Evolutionary conservation across 345 rosid species (phyloP).

Genomic region (Citrus maxima): DNA sequence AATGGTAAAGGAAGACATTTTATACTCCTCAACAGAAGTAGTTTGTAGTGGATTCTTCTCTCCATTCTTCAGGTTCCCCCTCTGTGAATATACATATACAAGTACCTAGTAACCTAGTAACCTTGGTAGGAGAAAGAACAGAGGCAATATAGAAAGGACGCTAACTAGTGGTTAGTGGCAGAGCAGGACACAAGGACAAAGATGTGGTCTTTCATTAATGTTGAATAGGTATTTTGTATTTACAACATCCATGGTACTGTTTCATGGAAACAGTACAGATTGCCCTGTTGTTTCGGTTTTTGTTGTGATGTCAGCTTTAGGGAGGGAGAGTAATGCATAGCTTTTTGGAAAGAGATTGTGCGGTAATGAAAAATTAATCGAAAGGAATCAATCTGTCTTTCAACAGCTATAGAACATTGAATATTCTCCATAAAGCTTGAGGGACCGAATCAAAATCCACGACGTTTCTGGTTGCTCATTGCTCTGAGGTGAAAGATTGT

Average conservation of each 20-base stretch:
- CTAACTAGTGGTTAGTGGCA: background rate
- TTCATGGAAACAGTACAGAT: background rate
- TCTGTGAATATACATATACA: background rate
- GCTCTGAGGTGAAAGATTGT: no score
- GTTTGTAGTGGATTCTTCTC: slow-evolving; percentile 8
- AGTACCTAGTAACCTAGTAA: no score
- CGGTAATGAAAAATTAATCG: no score
- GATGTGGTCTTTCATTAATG: background rate
- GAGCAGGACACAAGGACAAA: background rate
- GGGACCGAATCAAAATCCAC: background rate
- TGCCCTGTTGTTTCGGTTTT: background rate
- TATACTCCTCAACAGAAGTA: background rate
- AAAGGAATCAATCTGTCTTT: background rate
- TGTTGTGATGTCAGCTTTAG: background rate
- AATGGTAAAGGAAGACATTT: background rate
- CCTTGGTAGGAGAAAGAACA: background rate
- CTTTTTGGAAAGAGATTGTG: background rate
- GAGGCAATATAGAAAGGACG: background rate
- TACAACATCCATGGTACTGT: background rate
- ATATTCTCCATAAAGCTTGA: background rate
- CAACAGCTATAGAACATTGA: background rate
- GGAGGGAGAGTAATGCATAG: background rate
- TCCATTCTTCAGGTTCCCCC: background rate
- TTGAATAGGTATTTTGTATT: background rate
- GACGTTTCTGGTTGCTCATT: background rate